Base-by-base conservation (phyloP, 345 rosid genomes). In the Geranium brycei region DNA sequence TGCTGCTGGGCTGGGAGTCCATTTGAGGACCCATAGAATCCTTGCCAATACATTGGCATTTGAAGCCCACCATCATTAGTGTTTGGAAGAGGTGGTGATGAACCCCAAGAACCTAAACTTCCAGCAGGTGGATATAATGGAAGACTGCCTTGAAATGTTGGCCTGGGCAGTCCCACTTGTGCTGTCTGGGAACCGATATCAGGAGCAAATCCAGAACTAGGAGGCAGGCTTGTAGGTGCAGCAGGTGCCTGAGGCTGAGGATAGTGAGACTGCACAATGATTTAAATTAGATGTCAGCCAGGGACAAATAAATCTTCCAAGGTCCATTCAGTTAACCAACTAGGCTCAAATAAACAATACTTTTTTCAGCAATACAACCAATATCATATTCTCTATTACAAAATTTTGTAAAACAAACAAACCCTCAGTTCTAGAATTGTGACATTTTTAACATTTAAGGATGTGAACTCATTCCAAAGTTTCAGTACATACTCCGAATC, bases 11-110 rank as follows among this genome's bases (percentile, higher is more conserved):
- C 28, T 14, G 28, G 57, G n/a, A 56, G 57, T 15, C 63, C 63
- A 47, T 17, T 59, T 4, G 66, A 57, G 31, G 69, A 18, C 18
- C 66, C 62, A 60, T 61, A 56, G 6, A 57, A 57, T 65, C 66
- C 62, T 57, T 71, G 66, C 69, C 65, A 53, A 65, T 65, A 61
- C 62, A 61, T 56, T 51, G 68, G 62, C 65, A 64, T 31, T 31
- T 10, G 14, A 65, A 35, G 66, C 57, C 62, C 66, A 61, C n/a
- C 65, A 19, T 51, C 60, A 59, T 38, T 70, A 17, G 53, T 58
- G 61, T 17, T 61, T 18, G 65, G 30, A 57, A 23, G 47, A 60
- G 41, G 17, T 31, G 62, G 57, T 7, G 47, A n/a, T 14, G 62
- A 23, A 38, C 41, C 58, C 62, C 62, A 64, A 16, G 68, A 64